phyloP scores from a whole-genome alignment of 345 rosid genomes.

The Sisymbrium altissimum region DNA sequence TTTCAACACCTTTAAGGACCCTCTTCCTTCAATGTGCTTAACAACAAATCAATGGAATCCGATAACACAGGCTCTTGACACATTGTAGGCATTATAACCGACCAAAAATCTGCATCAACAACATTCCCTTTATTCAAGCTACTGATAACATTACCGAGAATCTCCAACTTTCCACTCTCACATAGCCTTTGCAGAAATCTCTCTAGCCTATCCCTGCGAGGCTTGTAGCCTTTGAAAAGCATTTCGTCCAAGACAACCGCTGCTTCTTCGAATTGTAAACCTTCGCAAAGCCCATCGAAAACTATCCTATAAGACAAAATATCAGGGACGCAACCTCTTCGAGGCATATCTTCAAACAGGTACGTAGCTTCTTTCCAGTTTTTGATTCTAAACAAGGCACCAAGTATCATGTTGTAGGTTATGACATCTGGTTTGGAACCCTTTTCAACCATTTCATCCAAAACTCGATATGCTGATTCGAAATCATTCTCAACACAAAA shows the following conservation, averaged over 20 bases:
- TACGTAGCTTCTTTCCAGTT: slow-evolving; percentile 60
- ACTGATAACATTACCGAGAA: slow-evolving; percentile 40
- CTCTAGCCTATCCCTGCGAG: slow-evolving; percentile 38
- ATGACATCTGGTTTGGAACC: slow-evolving; percentile 65
- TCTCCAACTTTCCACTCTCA: slow-evolving; percentile 37
- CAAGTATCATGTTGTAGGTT: slow-evolving; percentile 62
- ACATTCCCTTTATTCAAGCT: slow-evolving; percentile 43
- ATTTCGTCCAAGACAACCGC: slow-evolving; percentile 68
- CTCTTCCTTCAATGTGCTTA: background rate
- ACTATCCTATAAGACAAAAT: slow-evolving; percentile 66
- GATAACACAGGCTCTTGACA: slow-evolving; percentile 28
- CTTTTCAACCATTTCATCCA: slow-evolving; percentile 54
- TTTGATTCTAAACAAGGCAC: slow-evolving; percentile 50
- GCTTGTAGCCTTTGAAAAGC: slow-evolving; percentile 69
- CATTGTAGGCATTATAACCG: slow-evolving; percentile 29
- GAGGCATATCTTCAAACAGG: slow-evolving; percentile 79
- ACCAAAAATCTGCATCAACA: slow-evolving; percentile 42
- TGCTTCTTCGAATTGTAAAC: slow-evolving; percentile 53
- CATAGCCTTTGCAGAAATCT: slow-evolving; percentile 44
- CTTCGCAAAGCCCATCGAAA: slow-evolving; percentile 61
- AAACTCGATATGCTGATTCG: slow-evolving; percentile 46
- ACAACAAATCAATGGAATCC: slow-evolving; percentile 37
- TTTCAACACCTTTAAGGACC: background rate
- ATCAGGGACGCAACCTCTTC: slow-evolving; percentile 69
- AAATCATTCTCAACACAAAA: slow-evolving; percentile 53